A percentile compares a stretch with the other conserved stretches of the same genome.
Conservation (phyloP, 805 yeast species). For the Pichia exigua region DNA sequence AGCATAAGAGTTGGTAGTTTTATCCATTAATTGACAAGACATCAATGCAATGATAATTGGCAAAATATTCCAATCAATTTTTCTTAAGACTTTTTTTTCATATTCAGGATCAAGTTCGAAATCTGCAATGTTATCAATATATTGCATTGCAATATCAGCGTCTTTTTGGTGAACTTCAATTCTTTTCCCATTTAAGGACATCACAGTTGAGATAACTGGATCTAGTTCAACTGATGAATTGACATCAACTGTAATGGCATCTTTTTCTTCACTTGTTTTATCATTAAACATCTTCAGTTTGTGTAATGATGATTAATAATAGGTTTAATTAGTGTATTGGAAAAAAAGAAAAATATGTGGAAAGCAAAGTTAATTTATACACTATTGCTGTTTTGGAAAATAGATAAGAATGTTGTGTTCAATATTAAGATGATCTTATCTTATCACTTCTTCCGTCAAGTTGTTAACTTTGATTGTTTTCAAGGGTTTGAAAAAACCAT, state of each 20-base stretch:
- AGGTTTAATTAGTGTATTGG: not conserved
- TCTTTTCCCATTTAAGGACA: constrained; percentile 4
- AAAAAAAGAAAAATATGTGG: not conserved
- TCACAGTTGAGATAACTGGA: constrained; percentile 10
- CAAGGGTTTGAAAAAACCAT: not conserved
- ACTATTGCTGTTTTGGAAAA: not conserved
- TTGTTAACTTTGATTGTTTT: not conserved
- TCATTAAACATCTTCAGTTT: not conserved
- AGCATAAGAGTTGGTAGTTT: constrained; percentile 36
- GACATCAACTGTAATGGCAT: not conserved
- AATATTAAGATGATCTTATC: not conserved
- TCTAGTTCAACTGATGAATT: not conserved
- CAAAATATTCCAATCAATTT: constrained; percentile 29
- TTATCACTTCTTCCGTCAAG: not conserved
- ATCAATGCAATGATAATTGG: constrained; percentile 25
- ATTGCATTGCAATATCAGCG: constrained; percentile 7
- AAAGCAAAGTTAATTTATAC: not conserved
- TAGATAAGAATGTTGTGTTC: not conserved
- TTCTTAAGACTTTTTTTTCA: constrained; percentile 17
- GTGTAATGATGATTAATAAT: not conserved
- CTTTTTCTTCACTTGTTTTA: not conserved
- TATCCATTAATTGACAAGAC: constrained; percentile 32
- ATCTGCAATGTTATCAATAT: constrained; percentile 2
- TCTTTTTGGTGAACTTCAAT: constrained; percentile 6
- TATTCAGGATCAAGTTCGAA: constrained; percentile 4